Evolutionary conservation across 1,284 basidiomycete genomes (phyloP).

Genomic region (Cerioporus squamosus): DNA sequence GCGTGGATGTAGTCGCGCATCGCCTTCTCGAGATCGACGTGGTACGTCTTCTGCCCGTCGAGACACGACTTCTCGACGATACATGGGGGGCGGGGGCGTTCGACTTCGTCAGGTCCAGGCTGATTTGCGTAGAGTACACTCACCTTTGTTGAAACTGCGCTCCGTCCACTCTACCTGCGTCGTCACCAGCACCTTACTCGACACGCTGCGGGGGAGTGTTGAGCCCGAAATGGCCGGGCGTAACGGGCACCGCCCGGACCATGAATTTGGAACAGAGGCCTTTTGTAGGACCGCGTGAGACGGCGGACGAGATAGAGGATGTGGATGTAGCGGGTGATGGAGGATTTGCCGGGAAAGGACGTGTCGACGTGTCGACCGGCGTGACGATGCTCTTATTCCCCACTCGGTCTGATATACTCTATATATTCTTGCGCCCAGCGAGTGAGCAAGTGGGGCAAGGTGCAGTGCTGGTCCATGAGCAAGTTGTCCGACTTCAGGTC

Average conservation of each 20-base stretch:
- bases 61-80: conserved; percentile 93
- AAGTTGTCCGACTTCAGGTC: conserved; percentile 99
- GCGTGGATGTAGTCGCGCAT: conserved; percentile 90
- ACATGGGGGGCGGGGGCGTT: conserved; percentile 50
- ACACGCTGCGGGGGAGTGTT: conserved; percentile 68
- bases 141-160: conserved; percentile 94
- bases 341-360: conserved; percentile 61
- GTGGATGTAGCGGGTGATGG: conserved; percentile 93
- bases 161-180: conserved; percentile 97
- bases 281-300: conserved; percentile 80
- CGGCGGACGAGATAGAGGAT: conserved; percentile 91
- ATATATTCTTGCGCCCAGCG: conserved; percentile 76
- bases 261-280: conserved; percentile 78
- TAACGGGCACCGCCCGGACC: conserved; percentile 62
- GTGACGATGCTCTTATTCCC: conserved; percentile 74
- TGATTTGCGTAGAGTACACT: conserved; percentile 30
- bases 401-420: conserved; percentile 66
- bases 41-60: conserved; percentile 94
- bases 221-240: conserved; percentile 53
- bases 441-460: conserved; percentile 71
- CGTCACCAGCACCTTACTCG: conserved; percentile 84
- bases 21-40: conserved; percentile 81
- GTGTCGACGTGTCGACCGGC: conserved; percentile 57
- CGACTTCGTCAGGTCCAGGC: background rate
- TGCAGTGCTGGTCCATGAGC: conserved; percentile 95